phyloP scores from a whole-genome alignment of 805 yeast genomes.

The Torulaspora maleeae region DNA sequence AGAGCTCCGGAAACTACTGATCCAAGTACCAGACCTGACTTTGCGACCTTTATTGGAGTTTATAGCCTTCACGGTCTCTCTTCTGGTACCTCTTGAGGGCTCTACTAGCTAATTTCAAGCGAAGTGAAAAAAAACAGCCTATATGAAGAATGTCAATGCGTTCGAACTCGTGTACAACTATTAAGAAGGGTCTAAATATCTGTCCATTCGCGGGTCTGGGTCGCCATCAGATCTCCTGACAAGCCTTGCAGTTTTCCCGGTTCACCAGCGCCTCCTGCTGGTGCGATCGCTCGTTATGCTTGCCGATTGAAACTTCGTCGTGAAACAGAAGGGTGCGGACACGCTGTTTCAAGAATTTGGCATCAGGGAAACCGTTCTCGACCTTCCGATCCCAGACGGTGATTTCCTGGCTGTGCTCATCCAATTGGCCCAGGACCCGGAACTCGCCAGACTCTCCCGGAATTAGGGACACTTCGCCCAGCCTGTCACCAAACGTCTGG shows the following conservation, averaged over 20 bases:
- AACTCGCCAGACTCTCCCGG: constrained; percentile 57
- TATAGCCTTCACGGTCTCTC: not conserved
- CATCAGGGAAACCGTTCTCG: constrained; percentile 81
- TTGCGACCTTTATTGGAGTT: not conserved
- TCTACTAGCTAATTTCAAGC: not conserved
- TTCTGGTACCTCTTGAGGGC: not conserved
- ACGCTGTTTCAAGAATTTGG: constrained; percentile 66
- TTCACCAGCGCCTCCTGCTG: constrained; percentile 1
- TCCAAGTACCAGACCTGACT: not conserved
- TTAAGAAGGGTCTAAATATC: not conserved
- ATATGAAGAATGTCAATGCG: not conserved
- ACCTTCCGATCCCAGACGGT: constrained; percentile 56
- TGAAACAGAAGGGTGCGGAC: constrained; percentile 46
- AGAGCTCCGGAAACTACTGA: not conserved
- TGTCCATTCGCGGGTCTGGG: not conserved
- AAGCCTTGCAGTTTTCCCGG: constrained; percentile 5
- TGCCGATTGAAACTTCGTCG: constrained; percentile 19
- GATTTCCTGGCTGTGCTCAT: constrained; percentile 31
- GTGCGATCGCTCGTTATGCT: constrained; percentile 22
- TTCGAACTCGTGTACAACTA: constrained; percentile 4
- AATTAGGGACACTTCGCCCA: constrained; percentile 51
- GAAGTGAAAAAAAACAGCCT: not conserved
- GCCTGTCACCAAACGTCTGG: constrained; percentile 64
- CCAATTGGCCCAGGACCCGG: constrained; percentile 44
- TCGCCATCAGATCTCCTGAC: not conserved